phyloP scores from a whole-genome alignment of 2,329 filamentous ascomycete genomes.

The Penicillium frequentans region DNA sequence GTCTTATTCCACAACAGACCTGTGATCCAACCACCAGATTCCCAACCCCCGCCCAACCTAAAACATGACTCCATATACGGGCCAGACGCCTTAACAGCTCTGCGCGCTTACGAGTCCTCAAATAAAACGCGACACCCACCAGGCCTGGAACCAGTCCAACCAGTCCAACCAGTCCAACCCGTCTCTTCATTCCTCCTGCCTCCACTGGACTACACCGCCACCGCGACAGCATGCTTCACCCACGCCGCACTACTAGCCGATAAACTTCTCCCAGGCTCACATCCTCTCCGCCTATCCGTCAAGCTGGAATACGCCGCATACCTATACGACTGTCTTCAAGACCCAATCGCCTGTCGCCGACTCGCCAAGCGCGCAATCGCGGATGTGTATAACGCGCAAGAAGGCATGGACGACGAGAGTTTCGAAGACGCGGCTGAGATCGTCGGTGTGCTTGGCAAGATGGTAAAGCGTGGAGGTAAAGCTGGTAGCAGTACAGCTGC shows the following conservation, averaged over 20 bases:
- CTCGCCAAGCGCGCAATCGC: conserved; percentile 81
- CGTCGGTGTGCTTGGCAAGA: conserved; percentile 79
- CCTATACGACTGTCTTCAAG: conserved; percentile 87
- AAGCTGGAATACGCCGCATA: conserved; percentile 93
- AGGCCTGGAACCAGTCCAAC: conserved; percentile 30
- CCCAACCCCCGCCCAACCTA: conserved; percentile 26
- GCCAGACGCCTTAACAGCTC: conserved; percentile 39
- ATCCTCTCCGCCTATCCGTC: conserved; percentile 83
- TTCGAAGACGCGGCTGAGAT: conserved; percentile 89
- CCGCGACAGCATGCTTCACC: conserved; percentile 77
- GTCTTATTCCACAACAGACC: conserved; percentile 94
- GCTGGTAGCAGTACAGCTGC: conserved; percentile 34
- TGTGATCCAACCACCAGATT: conserved; percentile 63
- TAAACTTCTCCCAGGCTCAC: conserved; percentile 75
- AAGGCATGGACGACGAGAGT: conserved; percentile 93
- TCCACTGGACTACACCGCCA: conserved; percentile 75
- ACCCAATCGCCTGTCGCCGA: conserved; percentile 71
- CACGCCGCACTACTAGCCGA: conserved; percentile 76
- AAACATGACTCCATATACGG: conserved; percentile 39
- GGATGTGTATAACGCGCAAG: conserved; percentile 86
- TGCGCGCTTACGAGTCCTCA: conserved; percentile 27
- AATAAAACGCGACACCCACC: conserved; percentile 30
- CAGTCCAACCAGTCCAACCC: conserved; percentile 17
- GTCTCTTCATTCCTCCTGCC: conserved; percentile 77
- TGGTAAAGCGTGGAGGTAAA: conserved; percentile 73